Base-by-base conservation (phyloP, 208 protist genomes). In the Trypanosoma lewisi region DNA sequence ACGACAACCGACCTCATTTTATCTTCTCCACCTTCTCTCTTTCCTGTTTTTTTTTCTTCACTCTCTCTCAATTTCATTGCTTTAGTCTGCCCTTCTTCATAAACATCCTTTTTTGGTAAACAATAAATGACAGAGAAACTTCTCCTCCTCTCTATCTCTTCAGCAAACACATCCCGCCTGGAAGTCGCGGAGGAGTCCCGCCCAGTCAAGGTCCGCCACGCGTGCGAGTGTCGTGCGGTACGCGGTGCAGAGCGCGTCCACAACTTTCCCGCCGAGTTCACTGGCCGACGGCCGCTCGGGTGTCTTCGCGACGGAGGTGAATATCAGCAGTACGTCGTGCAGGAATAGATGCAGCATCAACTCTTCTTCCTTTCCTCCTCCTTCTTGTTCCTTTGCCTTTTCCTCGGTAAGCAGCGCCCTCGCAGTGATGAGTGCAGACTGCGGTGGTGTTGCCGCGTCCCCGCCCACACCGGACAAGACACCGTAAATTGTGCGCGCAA, bases 401-500 rank as follows among this genome's bases (percentile, higher is more conserved):
- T n/a, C n/a, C n/a, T n/a, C n/a, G n/a, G n/a, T n/a, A n/a, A 64
- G 21, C n/a, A 64, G 12, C 21, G 47, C n/a, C 21, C 17, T 47
- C 14, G 58, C 61, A 17, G 50, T 19, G 0, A 1, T 17, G 0
- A 59, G 27, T 28, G 41, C 39, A 9, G n/a, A 5, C 1, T 2
- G 21, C 48, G 19, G 51, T 11, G 36, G 21, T 0, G 8, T 19
- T 12, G 3, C 34, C 25, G 19, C 4, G 4, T 19, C 17, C 16
- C 11, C 39, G 9, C 28, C 25, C 19, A 33, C 36, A 28, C 34
- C 39, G 27, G 50, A 56, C 11, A 68, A 21, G 9, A 68, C n/a
- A 37, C 63, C 52, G 31, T 61, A 61, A 19, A 68, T 30, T 0
- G 52, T 58, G 33, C 52, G 51, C 21, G 53, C 63, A 60, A 60